Percentiles rank a stretch among this genome's conserved stretches.
phyloP scores from a whole-genome alignment of 257 asterid species.

The Ballota nigra region DNA sequence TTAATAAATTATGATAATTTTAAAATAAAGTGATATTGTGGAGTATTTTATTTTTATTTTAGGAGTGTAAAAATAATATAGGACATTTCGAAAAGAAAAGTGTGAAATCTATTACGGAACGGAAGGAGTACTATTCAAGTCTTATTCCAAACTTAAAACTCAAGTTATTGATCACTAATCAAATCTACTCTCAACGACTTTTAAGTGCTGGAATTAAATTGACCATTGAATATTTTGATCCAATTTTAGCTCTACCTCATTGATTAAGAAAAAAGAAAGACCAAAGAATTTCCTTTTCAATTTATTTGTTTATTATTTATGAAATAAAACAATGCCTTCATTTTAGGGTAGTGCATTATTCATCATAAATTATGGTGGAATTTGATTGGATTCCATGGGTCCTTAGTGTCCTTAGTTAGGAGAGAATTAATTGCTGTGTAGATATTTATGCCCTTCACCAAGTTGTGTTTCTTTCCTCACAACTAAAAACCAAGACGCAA shows the following conservation, averaged over 20 bases:
- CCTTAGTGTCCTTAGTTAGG: conserved; percentile 10
- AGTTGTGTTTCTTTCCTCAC: not conserved
- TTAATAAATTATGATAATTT: no score
- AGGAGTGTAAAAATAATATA: no score
- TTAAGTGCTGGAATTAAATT: not conserved
- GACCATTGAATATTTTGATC: not conserved
- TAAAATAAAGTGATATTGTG: no score
- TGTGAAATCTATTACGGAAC: no score
- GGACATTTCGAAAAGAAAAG: no score
- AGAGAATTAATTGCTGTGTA: conserved; percentile 6
- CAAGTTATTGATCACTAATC: not conserved
- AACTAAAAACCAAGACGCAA: conserved; percentile 7
- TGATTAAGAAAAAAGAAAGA: not conserved
- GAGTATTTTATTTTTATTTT: no score
- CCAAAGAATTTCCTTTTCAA: not conserved
- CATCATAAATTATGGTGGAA: not conserved
- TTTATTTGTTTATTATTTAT: not conserved
- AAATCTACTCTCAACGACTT: not conserved
- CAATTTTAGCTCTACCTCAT: not conserved
- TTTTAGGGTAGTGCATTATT: not conserved
- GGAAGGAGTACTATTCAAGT: not conserved
- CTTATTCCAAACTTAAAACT: not conserved
- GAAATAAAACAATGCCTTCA: not conserved
- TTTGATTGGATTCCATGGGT: conserved; percentile 13
- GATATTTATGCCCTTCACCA: not conserved